Base-by-base conservation (phyloP, 2,329 filamentous ascomycete species). In the Colletotrichum neosansevieriae region DNA sequence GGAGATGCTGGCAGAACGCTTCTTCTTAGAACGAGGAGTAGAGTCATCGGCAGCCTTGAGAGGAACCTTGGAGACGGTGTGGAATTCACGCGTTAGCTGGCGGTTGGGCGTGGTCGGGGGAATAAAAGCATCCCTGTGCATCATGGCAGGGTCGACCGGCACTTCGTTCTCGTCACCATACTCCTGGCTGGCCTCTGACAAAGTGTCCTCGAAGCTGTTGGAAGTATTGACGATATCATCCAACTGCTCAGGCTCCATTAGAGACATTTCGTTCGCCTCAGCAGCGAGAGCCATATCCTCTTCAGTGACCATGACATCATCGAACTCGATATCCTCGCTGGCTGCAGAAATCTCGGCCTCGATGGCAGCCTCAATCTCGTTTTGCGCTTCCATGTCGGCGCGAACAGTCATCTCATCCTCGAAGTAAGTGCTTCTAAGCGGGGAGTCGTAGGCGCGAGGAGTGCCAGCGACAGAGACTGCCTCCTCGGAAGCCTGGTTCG, bases 61-160 rank as follows among this genome's bases (percentile, higher is more conserved):
- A 1, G 92, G 92, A 4, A 94, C 88, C 79, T 94, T 94, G 29
- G 91, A 92, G 0, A 92, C 89, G 0, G 92, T 94, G 76, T 92
- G 88, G 70, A 91, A 87, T n/a, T 85, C 82, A 63, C 84, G 83
- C n/a, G 78, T 80, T n/a, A 83, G 74, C 0, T 80, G 78, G 15
- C 87, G 85, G 57, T 84, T 79, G 0, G 90, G 90, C 1, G 90
- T 92, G 7, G 83, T 79, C 1, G 87, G 87, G 2, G 77, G 76
- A 2, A 80, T 77, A 45, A 63, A 75, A 40, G 67, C 75, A 62
- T 67, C 36, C 54, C 72, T 64, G 15, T 72, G 67, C 24, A 72
- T 69, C 36, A 87, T 77, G 21, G 79, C 79, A 17, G 85, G 84
- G 66, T 89, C 86, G 19, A 87, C 82, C 3, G 85, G 88, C 10